A percentile compares a stretch with the other conserved stretches of the same genome.
These are phyloP conservation scores for Nemania diffusa DNA, from an alignment of 2,329 filamentous ascomycete species.

Conservation along the genomic window DNA sequence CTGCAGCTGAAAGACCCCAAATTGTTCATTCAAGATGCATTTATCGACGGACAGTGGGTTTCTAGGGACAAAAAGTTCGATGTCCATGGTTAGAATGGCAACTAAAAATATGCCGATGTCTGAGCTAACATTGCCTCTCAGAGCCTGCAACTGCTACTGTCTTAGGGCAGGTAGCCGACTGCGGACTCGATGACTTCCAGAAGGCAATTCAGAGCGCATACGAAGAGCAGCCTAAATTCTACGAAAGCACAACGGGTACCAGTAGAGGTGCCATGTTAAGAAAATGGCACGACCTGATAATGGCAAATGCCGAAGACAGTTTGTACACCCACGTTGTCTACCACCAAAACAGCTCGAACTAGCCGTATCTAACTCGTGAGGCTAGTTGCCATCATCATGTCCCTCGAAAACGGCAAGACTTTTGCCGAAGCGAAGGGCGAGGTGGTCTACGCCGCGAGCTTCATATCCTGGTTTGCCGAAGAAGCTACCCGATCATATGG, in stretches of 20 bases:
- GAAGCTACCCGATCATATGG: constrained; percentile 68
- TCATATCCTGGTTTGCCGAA: constrained; percentile 72
- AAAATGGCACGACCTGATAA: constrained; percentile 18
- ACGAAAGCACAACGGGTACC: background rate
- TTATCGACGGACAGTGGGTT: constrained; percentile 1
- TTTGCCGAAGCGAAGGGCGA: constrained; percentile 69
- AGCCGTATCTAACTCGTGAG: constrained; percentile 48
- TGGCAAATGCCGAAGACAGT: constrained; percentile 19
- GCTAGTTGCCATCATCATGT: constrained; percentile 60
- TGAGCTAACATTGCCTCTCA: background rate
- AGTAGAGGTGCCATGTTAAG: constrained; percentile 6
- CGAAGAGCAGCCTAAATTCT: constrained; percentile 1
- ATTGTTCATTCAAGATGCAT: background rate
- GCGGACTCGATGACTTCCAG: background rate
- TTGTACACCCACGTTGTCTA: background rate
- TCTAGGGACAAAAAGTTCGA: background rate
- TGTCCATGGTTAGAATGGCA: background rate
- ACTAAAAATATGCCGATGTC: background rate
- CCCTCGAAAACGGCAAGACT: constrained; percentile 77
- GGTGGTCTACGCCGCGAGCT: constrained; percentile 66
- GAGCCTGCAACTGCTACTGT: constrained; percentile 1
- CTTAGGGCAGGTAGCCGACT: constrained; percentile 3
- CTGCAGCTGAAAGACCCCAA: background rate
- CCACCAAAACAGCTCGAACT: background rate
- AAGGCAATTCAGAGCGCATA: constrained; percentile 2